Evolutionary conservation across 202 grass and related monocot species (phyloP), one percentile per base, ranked within the genome.

Genomic region (Schoenoplectus triqueter): DNA sequence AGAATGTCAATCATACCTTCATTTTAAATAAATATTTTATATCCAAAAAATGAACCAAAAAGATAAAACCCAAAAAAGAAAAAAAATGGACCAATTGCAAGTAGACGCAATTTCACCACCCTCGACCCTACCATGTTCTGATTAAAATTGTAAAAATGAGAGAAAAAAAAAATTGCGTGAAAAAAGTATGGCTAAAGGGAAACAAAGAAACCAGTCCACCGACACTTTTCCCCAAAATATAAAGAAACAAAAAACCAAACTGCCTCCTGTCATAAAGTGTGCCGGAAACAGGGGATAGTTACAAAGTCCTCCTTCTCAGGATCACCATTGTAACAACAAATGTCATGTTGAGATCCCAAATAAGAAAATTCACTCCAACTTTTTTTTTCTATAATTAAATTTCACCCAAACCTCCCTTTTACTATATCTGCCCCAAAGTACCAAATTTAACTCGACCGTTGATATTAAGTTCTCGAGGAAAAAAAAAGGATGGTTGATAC

Each of bases 171-270:
- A 17, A 11, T 81, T 64, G 57, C n/a, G 44, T 1, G 57, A 40
- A 74, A 18, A 49, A 71, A 65, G 52, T 46, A 6, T n/a, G 54
- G 17, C 61, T 80, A 79, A 80, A 86, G 15, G 78, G 48, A 78
- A n/a, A 65, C 68, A 17, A 75, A 4, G 46, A 54, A 83, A 57
- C 69, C 56, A 22, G 17, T 74, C 54, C 83, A 85, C 83, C 83
- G 83, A 85, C 83, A 85, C 55, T 60, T 75, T 59, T 63, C 69
- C 69, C 45, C 13, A 57, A 73, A 31, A 48, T 49, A 75, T 39
- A 59, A 85, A 22, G 69, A 85, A 78, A 60, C 74, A 60, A 78
- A 31, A 59, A 78, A 78, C 22, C 51, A 78, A 78, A 78, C 74
- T 60, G 31, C 31, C 18, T 21, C 10, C 51, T 77, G 73, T 78